phyloP scores from a whole-genome alignment of 139 green algal species.

The Coelastrella sp. region DNA sequence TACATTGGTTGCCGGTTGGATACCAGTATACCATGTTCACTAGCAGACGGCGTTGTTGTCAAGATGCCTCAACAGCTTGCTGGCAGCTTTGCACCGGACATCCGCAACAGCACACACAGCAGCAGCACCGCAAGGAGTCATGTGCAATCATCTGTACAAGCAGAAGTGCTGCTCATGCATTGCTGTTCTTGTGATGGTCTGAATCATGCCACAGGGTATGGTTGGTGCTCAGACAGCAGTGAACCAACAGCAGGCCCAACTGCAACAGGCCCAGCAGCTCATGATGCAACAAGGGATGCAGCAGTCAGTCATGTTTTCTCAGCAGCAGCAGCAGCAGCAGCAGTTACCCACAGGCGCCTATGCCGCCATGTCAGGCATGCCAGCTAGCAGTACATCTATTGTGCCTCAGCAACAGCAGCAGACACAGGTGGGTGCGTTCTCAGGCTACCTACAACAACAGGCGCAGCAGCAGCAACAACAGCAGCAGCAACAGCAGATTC shows the following conservation, averaged over 20 bases:
- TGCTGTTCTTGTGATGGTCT: background rate
- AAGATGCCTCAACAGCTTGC: too few species aligned
- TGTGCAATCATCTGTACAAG: too few species aligned
- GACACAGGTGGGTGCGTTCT: background rate
- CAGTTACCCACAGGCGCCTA: conserved; percentile 3
- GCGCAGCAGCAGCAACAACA: conserved; percentile 5
- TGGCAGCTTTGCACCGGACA: too few species aligned
- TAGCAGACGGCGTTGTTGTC: too few species aligned
- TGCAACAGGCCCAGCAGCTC: background rate
- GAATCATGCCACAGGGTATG: background rate
- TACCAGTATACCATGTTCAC: too few species aligned
- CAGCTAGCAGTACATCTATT: background rate
- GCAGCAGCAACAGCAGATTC: background rate
- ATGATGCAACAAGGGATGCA: conserved; percentile 20
- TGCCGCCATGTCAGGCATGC: background rate
- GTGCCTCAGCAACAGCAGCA: conserved; percentile 7
- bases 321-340: conserved; percentile 9
- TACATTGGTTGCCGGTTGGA: too few species aligned
- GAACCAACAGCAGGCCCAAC: background rate
- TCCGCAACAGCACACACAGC: too few species aligned
- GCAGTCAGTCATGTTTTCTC: background rate
- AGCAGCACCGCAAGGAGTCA: too few species aligned
- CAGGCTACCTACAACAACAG: background rate
- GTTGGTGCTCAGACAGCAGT: background rate
- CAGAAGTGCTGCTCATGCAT: background rate